A percentile compares a stretch with the other conserved stretches of the same genome.
phyloP scores from a whole-genome alignment of 495 filamentous ascomycete species.

The Tuber calosporum region DNA sequence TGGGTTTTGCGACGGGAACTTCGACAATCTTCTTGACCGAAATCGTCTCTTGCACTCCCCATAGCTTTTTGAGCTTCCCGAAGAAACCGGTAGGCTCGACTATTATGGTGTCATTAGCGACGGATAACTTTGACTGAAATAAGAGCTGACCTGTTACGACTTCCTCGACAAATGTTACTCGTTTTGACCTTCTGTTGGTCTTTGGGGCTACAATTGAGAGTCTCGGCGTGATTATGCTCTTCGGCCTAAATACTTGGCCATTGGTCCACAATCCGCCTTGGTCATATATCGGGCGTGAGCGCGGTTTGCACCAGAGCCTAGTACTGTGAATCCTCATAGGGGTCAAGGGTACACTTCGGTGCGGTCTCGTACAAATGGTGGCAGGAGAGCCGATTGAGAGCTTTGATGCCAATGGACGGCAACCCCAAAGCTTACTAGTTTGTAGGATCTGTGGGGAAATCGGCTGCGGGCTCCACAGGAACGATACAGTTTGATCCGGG shows the following conservation, averaged over 20 bases:
- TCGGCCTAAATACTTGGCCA: constrained; percentile 14
- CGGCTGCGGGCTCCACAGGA: constrained; percentile 20
- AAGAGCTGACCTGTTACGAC: constrained; percentile 24
- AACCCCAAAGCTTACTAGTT: constrained; percentile 13
- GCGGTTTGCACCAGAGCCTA: constrained; percentile 18
- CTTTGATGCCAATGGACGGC: constrained; percentile 8
- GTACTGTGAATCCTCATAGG: constrained; percentile 15
- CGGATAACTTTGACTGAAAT: neutral
- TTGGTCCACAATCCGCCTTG: constrained; percentile 22
- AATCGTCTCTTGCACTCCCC: constrained; percentile 20
- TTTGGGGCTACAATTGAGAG: neutral
- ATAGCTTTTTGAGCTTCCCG: constrained; percentile 32
- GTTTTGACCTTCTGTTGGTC: constrained; percentile 10
- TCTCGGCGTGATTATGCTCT: constrained; percentile 18
- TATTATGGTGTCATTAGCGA: constrained; percentile 14
- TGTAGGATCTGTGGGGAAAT: neutral
- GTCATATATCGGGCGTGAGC: neutral
- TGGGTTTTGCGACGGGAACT: neutral
- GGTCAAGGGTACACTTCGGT: constrained; percentile 12
- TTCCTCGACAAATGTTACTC: constrained; percentile 35
- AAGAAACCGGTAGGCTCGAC: constrained; percentile 28
- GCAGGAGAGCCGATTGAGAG: constrained; percentile 8
- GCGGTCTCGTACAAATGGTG: constrained; percentile 11
- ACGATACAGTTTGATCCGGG: constrained; percentile 2
- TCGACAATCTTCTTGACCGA: neutral